Base-by-base conservation (phyloP, 495 filamentous ascomycete species). In the Neurospora sp. region DNA sequence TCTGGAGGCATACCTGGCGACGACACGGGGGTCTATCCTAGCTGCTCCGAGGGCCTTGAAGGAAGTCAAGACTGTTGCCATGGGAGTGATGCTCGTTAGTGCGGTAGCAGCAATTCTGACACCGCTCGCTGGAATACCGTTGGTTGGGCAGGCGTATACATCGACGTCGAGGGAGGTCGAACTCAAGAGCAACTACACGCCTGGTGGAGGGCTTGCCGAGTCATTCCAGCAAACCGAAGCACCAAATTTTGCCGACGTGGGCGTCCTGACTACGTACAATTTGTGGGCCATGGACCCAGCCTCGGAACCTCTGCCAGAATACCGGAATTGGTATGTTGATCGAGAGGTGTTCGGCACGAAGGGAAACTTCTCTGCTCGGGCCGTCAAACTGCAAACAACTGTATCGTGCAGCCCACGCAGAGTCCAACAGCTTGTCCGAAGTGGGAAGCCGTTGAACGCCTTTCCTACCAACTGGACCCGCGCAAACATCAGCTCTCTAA, bases 311-410 rank as follows among this genome's bases (percentile, higher is more conserved):
- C 53, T 81, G 66, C 73, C 78, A 9, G 71, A 69, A n/a, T 74
- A 74, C 59, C 73, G 78, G 27, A 72, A 78, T 35, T 81, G 78
- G 79, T 79, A 79, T 61, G 66, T 81, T 70, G 75, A 81, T 73
- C 72, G 79, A 16, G 46, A 70, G 40, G 40, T 71, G 0, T 70
- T 81, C 31, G 31, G 38, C 22, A 61, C 74, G 0, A 69, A 77
- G 16, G 79, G 79, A 3, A 69, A 66, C 69, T 76, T 81, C 61
- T 71, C 75, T 6, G 78, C 74, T 41, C 69, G 48, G 9, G 79
- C 78, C 2, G 71, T 79, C 44, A 74, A 70, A 22, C 69, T 81
- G 6, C 40, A 78, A 44, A 76, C 75, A 12, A 44, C 70, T 14
- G 73, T 79, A 46, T 73, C 73, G 5, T 81, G 79, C 70, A 20